Conservation (phyloP, 2,329 filamentous ascomycete genomes). For the Neonectria faginata region DNA sequence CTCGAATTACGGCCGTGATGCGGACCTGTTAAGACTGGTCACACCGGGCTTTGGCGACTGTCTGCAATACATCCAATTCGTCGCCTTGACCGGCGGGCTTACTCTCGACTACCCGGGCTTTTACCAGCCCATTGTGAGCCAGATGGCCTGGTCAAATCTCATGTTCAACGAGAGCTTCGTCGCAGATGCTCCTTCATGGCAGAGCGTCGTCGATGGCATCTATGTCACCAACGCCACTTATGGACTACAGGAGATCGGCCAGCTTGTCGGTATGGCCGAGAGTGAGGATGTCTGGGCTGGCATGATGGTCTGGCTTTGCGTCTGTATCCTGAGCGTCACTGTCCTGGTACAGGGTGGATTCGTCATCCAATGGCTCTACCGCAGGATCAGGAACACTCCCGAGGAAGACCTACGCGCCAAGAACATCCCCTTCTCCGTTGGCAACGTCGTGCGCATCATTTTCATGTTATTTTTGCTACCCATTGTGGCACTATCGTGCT, state of each 20-base stretch:
- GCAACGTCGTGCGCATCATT: constrained; percentile 84
- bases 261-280: constrained; percentile 83
- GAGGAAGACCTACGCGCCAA: constrained; percentile 92
- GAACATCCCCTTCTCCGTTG: constrained; percentile 87
- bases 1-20: constrained; percentile 96
- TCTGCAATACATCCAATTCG: constrained; percentile 95
- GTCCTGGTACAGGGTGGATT: constrained; percentile 83
- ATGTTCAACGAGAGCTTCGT: constrained; percentile 96
- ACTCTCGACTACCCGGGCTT: constrained; percentile 92
- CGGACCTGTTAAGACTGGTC: constrained; percentile 89
- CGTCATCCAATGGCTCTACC: constrained; percentile 79
- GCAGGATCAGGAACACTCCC: constrained; percentile 75
- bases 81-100: constrained; percentile 87
- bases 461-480: constrained; percentile 95
- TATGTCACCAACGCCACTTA: constrained; percentile 83
- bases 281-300: constrained; percentile 90
- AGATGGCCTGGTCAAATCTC: constrained; percentile 86
- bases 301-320: constrained; percentile 90
- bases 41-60: constrained; percentile 98
- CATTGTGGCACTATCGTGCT: constrained; percentile 86
- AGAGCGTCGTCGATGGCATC: constrained; percentile 83
- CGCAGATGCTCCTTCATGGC: constrained; percentile 72
- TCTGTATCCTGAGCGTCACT: constrained; percentile 76
- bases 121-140: constrained; percentile 91
- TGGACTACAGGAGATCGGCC: constrained; percentile 82